Percentiles rank a stretch among this genome's conserved stretches.
These are phyloP conservation scores for Apophysomyces sp. DNA, from an alignment of 371 early-diverging fungal genomes.

Conservation along the genomic window DNA sequence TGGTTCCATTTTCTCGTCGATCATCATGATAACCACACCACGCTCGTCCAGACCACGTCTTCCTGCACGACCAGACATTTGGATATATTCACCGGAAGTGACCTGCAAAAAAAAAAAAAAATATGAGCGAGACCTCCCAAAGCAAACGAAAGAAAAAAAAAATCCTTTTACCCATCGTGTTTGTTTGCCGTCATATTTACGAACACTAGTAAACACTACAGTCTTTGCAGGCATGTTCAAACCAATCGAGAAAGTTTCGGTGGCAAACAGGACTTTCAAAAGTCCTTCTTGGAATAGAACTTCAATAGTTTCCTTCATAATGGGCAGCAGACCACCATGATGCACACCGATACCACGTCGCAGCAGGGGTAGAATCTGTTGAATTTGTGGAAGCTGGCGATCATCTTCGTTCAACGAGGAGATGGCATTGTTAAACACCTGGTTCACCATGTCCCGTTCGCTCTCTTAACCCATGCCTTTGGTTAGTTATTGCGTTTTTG, in stretches of 20 bases:
- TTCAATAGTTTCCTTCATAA: conserved; percentile 99
- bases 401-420: conserved; percentile 92
- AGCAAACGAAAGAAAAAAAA: neutral
- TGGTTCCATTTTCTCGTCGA: conserved; percentile 97
- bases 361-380: conserved; percentile 92
- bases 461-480: conserved; percentile 35
- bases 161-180: conserved; percentile 73
- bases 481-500: neutral
- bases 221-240: conserved; percentile 99
- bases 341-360: conserved; percentile 99
- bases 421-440: conserved; percentile 95
- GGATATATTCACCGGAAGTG: conserved; percentile 98
- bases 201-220: conserved; percentile 97
- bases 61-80: conserved; percentile 99
- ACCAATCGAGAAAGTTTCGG: conserved; percentile 99
- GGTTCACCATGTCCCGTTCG: conserved; percentile 89
- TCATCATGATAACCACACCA: conserved; percentile 98
- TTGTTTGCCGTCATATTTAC: conserved; percentile 97
- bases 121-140: neutral
- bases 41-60: conserved; percentile 98
- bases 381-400: conserved; percentile 93
- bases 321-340: conserved; percentile 99
- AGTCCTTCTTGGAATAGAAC: conserved; percentile 99
- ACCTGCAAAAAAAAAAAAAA: conserved; percentile 8
- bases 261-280: conserved; percentile 99